These are phyloP conservation scores for Luzula sylvatica DNA, from an alignment of 176 grass and related monocot species.

Conservation along the genomic window DNA sequence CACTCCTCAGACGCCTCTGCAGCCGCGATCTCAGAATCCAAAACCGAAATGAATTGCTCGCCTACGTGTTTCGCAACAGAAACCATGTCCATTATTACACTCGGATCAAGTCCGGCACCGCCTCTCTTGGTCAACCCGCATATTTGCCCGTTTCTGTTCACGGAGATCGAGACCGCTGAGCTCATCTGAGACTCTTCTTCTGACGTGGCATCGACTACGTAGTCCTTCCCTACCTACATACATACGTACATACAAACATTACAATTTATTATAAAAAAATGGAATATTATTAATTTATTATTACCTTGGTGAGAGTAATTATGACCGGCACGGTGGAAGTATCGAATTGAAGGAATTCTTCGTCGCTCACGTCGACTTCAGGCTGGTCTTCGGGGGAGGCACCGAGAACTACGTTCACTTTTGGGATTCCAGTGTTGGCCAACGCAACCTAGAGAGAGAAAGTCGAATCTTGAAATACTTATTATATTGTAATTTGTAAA, in stretches of 20 bases:
- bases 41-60: neutral
- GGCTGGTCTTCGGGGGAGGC: constrained; percentile 55
- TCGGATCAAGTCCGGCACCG: neutral
- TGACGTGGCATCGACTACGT: no score
- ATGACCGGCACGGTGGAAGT: no score
- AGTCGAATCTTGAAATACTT: no score
- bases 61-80: neutral
- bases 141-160: neutral
- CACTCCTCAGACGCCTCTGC: neutral
- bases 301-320: constrained; percentile 79
- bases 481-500: neutral
- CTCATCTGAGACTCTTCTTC: constrained; percentile 94
- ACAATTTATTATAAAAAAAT: no score
- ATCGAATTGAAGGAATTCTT: constrained; percentile 92
- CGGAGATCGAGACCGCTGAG: constrained; percentile 59
- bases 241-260: no score
- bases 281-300: neutral
- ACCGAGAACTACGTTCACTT: constrained; percentile 59
- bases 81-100: neutral
- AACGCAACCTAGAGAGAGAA: constrained; percentile 96
- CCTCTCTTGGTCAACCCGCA: neutral
- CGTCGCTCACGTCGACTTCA: constrained; percentile 73
- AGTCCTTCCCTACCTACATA: no score
- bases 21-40: neutral
- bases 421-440: constrained; percentile 82